These are phyloP conservation scores for Pleurostoma richardsiae DNA, from an alignment of 2,329 filamentous ascomycete genomes.

Conservation along the genomic window DNA sequence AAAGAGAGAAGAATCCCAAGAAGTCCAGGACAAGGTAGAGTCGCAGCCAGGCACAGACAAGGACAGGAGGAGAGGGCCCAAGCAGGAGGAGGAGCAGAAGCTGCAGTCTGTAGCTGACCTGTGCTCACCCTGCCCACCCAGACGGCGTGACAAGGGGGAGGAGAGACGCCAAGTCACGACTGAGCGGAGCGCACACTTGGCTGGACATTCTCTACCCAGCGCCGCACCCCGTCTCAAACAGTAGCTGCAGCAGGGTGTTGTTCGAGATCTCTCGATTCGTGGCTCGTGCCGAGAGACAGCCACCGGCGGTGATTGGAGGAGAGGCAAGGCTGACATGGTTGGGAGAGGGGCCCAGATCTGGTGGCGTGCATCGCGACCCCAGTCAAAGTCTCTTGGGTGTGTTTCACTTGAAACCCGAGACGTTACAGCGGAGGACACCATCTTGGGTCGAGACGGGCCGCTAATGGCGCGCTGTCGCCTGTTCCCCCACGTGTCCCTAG, in stretches of 20 bases:
- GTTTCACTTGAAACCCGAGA: constrained; percentile 43
- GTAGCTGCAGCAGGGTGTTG: constrained; percentile 14
- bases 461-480: neutral
- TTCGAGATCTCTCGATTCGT: constrained; percentile 16
- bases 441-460: neutral
- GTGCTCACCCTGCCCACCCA: too few species aligned
- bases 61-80: too few species aligned
- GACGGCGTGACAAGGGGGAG: too few species aligned
- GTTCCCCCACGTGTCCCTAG: neutral
- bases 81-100: too few species aligned
- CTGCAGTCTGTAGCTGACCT: too few species aligned
- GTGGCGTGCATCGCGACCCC: constrained; percentile 19
- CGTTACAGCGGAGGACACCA: constrained; percentile 26
- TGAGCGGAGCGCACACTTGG: too few species aligned
- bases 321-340: constrained; percentile 25
- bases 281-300: constrained; percentile 17
- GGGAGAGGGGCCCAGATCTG: constrained; percentile 1
- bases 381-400: constrained; percentile 9
- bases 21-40: neutral
- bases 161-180: too few species aligned
- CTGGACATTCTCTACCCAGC: too few species aligned
- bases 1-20: constrained; percentile 9
- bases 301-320: constrained; percentile 21
- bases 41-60: too few species aligned
- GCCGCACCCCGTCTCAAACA: constrained; percentile 19